Base-by-base conservation (phyloP, 2,329 filamentous ascomycete genomes). In the Neocucurbitaria cava region DNA sequence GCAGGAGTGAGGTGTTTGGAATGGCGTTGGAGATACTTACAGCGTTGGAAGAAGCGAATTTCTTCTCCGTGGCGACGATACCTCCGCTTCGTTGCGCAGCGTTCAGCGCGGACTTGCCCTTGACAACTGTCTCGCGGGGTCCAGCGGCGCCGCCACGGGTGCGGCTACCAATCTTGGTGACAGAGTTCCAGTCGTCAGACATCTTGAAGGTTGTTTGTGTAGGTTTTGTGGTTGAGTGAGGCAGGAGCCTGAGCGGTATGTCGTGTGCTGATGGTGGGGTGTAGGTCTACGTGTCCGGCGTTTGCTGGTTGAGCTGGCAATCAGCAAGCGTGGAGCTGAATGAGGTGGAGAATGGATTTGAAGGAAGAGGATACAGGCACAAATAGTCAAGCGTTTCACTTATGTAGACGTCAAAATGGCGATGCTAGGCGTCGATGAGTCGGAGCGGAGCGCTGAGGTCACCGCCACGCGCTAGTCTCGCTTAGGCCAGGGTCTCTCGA, bases 111-210 rank as follows among this genome's bases (percentile, higher is more conserved):
- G 81, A 82, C 77, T 91, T 92, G 74, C 94, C 91, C 76, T 90
- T 89, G 75, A 98, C 85, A 68, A 97, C 93, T 3, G 89, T 96
- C 84, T 97, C 92, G 67, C 91, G 90, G 65, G 86, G 81, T 42
- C 78, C 78, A 54, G 78, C 84, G 68, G 88, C 89, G 65, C 87
- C 85, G 63, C 86, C 85, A 71, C 87, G 87, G 73, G 85, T 85
- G 80, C 90, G 94, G 86, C 87, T 91, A 73, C 95, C 95, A 75
- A 99, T 98, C 85, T 95, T 96, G 80, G 92, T 96, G 68, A 90
- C 87, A 66, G 81, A 78, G 70, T 96, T 90, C 93, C 94, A 98
- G 72, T 96, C 92, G 73, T 85, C 83, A 85, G 89, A 87, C 87
- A 86, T 85, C 66, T 67, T 78, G 67, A 18, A 41, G 9, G 40